A percentile compares a stretch with the other conserved stretches of the same genome.
Conservation (phyloP, 768 basidiomycete species). For the Rhizopogon rudus region DNA sequence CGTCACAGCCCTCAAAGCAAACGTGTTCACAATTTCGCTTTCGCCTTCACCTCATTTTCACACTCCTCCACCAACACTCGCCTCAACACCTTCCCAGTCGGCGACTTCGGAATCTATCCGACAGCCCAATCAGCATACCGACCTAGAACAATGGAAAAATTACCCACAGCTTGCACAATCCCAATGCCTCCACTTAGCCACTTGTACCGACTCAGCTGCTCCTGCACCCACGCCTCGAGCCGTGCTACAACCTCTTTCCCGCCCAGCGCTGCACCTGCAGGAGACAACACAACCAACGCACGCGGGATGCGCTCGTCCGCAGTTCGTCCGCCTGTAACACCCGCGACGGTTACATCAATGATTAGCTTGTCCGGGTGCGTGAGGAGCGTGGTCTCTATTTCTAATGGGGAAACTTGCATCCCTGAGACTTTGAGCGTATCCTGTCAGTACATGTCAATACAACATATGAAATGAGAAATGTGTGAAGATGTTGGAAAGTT, state of each 20-base stretch:
- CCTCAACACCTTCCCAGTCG: constrained; percentile 68
- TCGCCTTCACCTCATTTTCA: constrained; percentile 28
- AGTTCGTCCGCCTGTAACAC: constrained; percentile 66
- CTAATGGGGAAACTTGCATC: constrained; percentile 72
- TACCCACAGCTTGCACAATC: constrained; percentile 53
- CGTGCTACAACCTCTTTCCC: constrained; percentile 32
- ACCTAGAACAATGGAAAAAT: background rate
- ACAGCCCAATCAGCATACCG: background rate
- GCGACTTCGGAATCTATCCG: constrained; percentile 63
- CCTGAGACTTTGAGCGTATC: constrained; percentile 81
- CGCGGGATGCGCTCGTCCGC: constrained; percentile 70
- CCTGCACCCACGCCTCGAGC: constrained; percentile 57
- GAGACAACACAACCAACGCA: constrained; percentile 72
- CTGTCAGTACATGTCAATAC: constrained; percentile 24
- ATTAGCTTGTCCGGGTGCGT: constrained; percentile 58
- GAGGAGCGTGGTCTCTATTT: constrained; percentile 66
- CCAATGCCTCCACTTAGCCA: constrained; percentile 72
- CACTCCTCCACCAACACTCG: constrained; percentile 55
- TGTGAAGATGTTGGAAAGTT: background rate
- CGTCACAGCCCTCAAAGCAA: no score
- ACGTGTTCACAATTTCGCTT: constrained; percentile 10
- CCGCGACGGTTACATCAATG: constrained; percentile 64
- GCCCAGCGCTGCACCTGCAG: constrained; percentile 46
- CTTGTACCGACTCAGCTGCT: constrained; percentile 68
- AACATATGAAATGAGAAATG: constrained; percentile 12